Evolutionary conservation across 2,329 filamentous ascomycete genomes (phyloP).

Genomic region (Pseudogymnoascus sp.): DNA sequence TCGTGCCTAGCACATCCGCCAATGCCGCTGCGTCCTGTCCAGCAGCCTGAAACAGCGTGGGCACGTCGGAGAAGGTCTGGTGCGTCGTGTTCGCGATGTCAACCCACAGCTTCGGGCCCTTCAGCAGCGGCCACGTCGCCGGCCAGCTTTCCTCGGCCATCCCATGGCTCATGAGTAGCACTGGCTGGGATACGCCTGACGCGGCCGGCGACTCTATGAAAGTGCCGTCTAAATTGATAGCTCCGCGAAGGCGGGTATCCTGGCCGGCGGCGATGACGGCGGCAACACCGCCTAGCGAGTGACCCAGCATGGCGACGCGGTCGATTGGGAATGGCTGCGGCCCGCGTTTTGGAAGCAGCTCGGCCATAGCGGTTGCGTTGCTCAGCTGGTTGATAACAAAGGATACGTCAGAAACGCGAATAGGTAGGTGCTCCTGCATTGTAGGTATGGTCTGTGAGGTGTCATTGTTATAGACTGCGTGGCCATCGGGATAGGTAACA

Average conservation of each 20-base stretch:
- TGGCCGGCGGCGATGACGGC: conserved; percentile 26
- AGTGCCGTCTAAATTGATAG: conserved; percentile 33
- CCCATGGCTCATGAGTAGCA: conserved; percentile 25
- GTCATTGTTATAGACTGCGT: conserved; percentile 20
- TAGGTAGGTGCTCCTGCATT: conserved; percentile 14
- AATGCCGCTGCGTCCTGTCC: not conserved
- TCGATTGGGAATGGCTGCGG: not conserved
- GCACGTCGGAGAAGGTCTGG: not conserved
- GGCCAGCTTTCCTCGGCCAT: not conserved
- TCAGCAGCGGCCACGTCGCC: not conserved
- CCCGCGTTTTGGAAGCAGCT: conserved; percentile 14
- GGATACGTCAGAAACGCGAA: conserved; percentile 24
- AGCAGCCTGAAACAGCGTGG: not conserved
- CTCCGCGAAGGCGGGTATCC: conserved; percentile 28
- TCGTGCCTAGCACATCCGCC: not conserved
- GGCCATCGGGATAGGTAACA: conserved; percentile 34
- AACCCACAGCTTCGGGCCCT: not conserved
- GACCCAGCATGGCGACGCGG: conserved; percentile 26
- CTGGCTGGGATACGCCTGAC: conserved; percentile 33
- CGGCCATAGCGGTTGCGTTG: conserved; percentile 8
- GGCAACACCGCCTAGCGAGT: conserved; percentile 28
- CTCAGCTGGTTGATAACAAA: conserved; percentile 26
- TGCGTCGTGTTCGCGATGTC: not conserved
- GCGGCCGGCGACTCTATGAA: conserved; percentile 28
- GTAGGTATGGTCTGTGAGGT: conserved; percentile 11